Base-by-base conservation (phyloP, 768 basidiomycete species). In the Rhodotorula kratochvilovae region DNA sequence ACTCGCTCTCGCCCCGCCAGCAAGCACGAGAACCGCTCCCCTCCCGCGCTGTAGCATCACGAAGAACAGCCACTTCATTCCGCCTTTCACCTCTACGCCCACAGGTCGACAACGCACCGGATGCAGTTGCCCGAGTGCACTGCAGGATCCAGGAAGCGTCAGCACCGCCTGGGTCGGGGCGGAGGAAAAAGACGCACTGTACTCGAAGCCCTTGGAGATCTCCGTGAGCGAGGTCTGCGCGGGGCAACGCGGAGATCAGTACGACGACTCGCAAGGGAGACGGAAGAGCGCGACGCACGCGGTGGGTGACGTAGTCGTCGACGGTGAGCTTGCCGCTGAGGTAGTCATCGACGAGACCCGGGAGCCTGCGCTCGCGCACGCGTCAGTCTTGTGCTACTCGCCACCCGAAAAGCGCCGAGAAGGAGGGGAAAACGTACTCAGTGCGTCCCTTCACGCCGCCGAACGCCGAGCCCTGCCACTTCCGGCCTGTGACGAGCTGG, bases 401-500 rank as follows among this genome's bases (percentile, higher is more conserved):
- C n/a, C 27, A 36, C 55, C 17, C n/a, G 57, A 21, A 25, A 6
- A 42, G 23, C 0, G 16, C 2, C 6, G 29, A 55, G 19, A 17
- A 59, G 21, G 63, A 27, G 94, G n/a, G n/a, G n/a, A n/a, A n/a
- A n/a, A n/a, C n/a, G n/a, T n/a, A n/a, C n/a, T n/a, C n/a, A n/a
- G n/a, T 92, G 67, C 96, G 87, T 46, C 95, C 96, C 83, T 98
- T 98, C 75, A 99, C 94, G 62, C 96, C 96, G 66, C 96, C 96
- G 78, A 98, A 99, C 5, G 96, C 96, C 46, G 86, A 84, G 55
- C 96, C 96, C 78, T 92, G 89, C 96, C 96, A 98, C 56, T 87
- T 89, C 61, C 93, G 88, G 59, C 92, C 92, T 69, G 92, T 92
- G 39, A 93, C 88, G 63, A 86, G 83, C 82, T 89, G 84, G 80